Conservation (phyloP, 2,329 filamentous ascomycete genomes). For the Hymenoscyphus albidus region DNA sequence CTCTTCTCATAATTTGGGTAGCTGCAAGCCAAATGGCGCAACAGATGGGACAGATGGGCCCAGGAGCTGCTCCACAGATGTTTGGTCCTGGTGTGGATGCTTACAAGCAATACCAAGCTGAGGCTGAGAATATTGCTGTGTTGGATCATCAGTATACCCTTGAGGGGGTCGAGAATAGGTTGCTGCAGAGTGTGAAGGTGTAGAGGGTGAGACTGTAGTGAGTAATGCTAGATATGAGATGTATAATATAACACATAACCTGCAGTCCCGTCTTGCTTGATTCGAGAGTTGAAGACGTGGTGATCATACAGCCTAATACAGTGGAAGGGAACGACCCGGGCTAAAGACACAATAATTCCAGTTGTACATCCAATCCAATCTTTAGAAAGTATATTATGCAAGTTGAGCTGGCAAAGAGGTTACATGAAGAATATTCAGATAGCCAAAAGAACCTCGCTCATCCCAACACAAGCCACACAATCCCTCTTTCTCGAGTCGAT, state of each 20-base stretch:
- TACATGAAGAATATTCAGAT: background rate
- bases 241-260: background rate
- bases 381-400: background rate
- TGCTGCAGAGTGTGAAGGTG: slow-evolving; percentile 52
- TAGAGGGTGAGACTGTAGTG: slow-evolving; percentile 4
- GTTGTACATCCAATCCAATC: background rate
- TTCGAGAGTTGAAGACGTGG: background rate
- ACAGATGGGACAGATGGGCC: slow-evolving; percentile 73
- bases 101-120: slow-evolving; percentile 88
- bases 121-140: slow-evolving; percentile 94
- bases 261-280: background rate
- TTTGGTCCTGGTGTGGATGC: slow-evolving; percentile 92
- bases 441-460: background rate
- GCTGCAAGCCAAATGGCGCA: slow-evolving; percentile 89
- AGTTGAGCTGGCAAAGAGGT: background rate
- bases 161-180: slow-evolving; percentile 79
- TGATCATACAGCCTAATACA: background rate
- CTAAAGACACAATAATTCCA: background rate
- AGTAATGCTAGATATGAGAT: background rate
- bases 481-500: background rate
- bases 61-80: slow-evolving; percentile 60
- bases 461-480: background rate
- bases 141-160: slow-evolving; percentile 90
- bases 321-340: background rate
- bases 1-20: slow-evolving; percentile 37